Evolutionary conservation across 139 green algal genomes (phyloP), one percentile per base, ranked within the genome.

Genomic region (Eudorina sp.): DNA sequence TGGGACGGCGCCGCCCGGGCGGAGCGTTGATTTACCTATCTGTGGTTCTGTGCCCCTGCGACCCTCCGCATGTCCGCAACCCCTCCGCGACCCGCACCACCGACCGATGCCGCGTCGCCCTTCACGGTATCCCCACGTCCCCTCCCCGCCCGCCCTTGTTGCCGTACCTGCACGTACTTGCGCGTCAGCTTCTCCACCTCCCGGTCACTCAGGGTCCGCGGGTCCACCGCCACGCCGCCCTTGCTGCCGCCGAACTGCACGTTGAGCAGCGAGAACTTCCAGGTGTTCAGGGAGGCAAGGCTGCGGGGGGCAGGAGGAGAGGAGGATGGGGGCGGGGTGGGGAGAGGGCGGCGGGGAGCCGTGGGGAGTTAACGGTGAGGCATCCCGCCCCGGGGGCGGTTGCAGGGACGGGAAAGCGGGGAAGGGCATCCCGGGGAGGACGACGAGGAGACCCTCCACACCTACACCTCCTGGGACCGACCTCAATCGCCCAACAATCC

Each of bases 181-280:
- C 95, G 89, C 0, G 96, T 98, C 25, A 98, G 79, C 75, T 94
- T 95, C 92, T 97, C 96, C 82, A 94, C 79, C 91, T 97, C 94
- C 0, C 90, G 80, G 58, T 96, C 91, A 27, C 73, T 91, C 45
- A 97, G 91, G 21, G 5, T 58, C 11, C 79, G 55, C 8, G 91
- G 89, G 78, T 93, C 89, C 36, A 90, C 80, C 41, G 51, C 72
- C 83, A 93, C 88, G 0, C 88, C 90, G 58, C 88, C 90, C 78
- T 94, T 99, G 80, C 93, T 94, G n/a, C 96, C 96, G 13, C 97
- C 97, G 92, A 98, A 99, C 9, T 96, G 96, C 27, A 99, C 92
- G 77, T 98, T 93, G 90, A 98, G 92, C 46, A 99, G 73, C 9
- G 96, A 94, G 14, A 96, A 97, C 90, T 99, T 99, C 94, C 94